These are phyloP conservation scores for Cyberlindnera mississippiensis DNA, from an alignment of 805 yeast genomes.

Conservation along the genomic window DNA sequence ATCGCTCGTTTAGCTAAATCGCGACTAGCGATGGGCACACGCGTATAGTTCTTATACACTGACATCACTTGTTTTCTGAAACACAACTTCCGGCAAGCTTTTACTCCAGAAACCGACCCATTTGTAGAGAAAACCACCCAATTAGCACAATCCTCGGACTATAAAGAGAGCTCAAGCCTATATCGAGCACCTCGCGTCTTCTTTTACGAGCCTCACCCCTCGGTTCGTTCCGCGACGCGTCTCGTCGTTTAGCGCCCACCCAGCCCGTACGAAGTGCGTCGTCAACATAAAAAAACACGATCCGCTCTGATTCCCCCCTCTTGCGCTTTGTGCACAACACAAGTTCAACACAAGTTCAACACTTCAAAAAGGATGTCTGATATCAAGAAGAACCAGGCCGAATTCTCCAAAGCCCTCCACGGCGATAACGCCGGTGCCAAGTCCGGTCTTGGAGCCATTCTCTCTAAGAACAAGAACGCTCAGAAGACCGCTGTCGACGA, in stretches of 20 bases:
- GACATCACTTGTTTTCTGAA: too few relatives aligned
- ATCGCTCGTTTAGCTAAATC: too few relatives aligned
- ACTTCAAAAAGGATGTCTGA: slow-evolving; percentile 2
- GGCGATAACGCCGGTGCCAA: slow-evolving; percentile 64
- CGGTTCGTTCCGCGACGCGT: slow-evolving; percentile 1
- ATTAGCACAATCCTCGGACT: too few relatives aligned
- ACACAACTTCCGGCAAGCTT: too few relatives aligned
- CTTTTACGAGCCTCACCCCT: too few relatives aligned
- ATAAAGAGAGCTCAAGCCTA: too few relatives aligned
- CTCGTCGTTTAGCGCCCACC: not conserved
- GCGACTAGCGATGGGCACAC: too few relatives aligned
- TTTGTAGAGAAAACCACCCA: too few relatives aligned
- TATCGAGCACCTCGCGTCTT: too few relatives aligned
- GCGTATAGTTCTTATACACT: too few relatives aligned
- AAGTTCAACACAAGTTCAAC: not conserved
- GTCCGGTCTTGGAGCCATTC: slow-evolving; percentile 72
- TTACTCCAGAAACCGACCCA: too few relatives aligned
- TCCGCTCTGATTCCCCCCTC: not conserved
- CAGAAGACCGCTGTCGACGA: slow-evolving; percentile 82
- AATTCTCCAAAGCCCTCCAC: slow-evolving; percentile 82
- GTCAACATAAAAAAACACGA: not conserved
- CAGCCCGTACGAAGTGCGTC: not conserved
- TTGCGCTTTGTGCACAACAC: not conserved
- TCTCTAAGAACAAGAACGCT: slow-evolving; percentile 74
- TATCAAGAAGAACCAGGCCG: slow-evolving; percentile 31